Evolutionary conservation across 1,284 basidiomycete genomes (phyloP), one percentile per base, ranked within the genome.

Genomic region (Ustilago loliicola): DNA sequence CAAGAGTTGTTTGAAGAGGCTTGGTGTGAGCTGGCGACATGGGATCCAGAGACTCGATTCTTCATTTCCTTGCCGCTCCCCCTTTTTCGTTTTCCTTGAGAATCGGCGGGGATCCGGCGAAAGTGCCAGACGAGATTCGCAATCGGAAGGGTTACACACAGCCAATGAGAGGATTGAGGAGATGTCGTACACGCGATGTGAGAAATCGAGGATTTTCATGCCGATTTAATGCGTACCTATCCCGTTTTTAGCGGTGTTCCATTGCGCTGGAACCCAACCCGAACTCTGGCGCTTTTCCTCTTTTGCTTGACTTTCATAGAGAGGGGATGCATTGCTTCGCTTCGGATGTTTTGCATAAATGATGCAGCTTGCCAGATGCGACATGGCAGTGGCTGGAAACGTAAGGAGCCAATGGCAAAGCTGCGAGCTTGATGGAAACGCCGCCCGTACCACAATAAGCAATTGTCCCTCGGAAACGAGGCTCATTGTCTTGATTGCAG

Each of bases 261-360:
- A 38, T 45, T 57, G 55, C 55, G 38, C 42, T 57, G 55, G 55
- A 36, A 30, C 55, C 40, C 25, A 29, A 56, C 30, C 34, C 36
- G 36, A 32, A 45, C 21, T 45, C 34, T 56, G 36, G 34, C 1
- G 21, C 8, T 56, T 42, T 38, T 57, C 17, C 30, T 57, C 47
- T 27, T 56, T 56, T 40, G 10, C 13, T 19, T 40, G 15, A 15
- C 6, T 40, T 19, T 19, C 38, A n/a, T 21, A 45, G n/a, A 21
- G n/a, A 21, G 17, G n/a, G n/a, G 7, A 21, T n/a, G 8, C n/a
- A 21, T 10, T 45, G 15, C 42, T 45, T 50, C 48, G 48, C 48
- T 50, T 29, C 25, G 25, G 48, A 47, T 11, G 11, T n/a, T 29
- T 27, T 50, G 48, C 25, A 50, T 15, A 13, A 17, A 29, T 15